Evolutionary conservation across 805 yeast species (phyloP), one percentile per base, ranked within the genome.

Genomic region (Candida pseudoglaebosa): DNA sequence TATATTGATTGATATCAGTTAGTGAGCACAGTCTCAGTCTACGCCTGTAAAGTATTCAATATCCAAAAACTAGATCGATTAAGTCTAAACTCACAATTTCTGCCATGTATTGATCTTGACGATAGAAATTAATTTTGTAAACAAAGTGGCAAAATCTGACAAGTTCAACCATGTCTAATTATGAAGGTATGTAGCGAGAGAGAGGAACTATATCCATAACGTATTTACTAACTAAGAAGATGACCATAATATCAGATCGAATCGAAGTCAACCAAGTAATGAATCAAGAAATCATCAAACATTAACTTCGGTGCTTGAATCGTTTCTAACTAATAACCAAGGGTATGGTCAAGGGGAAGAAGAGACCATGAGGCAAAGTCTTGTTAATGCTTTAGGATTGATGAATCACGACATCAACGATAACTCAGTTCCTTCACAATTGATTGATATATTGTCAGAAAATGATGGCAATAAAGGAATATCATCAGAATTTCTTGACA

Each of bases 401-500:
- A 37, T 67, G 44, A 51, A 50, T 31, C 43, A 56, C 14, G 65
- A 60, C 62, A 13, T 5, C 12, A 15, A 26, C 5, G 12, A 5
- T 9, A 26, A 26, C 15, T 13, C 29, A 13, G 15, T 26, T 5
- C 29, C 29, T 8, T 55, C 64, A 1, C 54, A 56, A 32, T 52
- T 63, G 16, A 42, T 65, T 13, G 41, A 38, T 3, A 36, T 39
- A 28, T 38, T 36, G 32, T 38, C 22, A 34, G 35, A 32, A 3
- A 32, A 19, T 12, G 33, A 30, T n/a, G 21, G 13, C 9, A 41
- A 39, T 16, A 60, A 61, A 38, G 91, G 93, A 0, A 84, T 87
- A 4, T 65, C 79, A 8, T 84, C 84, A 45, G 73, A 72, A 31
- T 87, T 77, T 50, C 61, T 91, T 4, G 97, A 89, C 53, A 67